A percentile compares a stretch with the other conserved stretches of the same genome.
These are phyloP conservation scores for Barnettozyma sucrosica DNA, from an alignment of 805 yeast genomes.

Conservation along the genomic window DNA sequence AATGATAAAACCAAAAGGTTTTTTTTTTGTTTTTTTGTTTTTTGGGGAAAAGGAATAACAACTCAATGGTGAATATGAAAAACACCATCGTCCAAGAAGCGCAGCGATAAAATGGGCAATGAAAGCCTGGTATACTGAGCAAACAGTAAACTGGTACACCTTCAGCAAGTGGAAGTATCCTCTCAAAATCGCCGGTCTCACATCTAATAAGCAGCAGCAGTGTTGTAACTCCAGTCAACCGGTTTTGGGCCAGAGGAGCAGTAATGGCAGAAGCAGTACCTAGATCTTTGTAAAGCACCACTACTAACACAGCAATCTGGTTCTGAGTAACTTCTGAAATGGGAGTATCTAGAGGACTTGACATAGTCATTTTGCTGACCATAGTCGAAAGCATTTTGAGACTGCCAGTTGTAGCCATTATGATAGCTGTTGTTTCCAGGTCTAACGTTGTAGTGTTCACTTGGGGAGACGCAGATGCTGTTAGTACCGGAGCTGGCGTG, in stretches of 20 bases:
- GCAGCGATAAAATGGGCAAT: not conserved
- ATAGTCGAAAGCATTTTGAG: constrained; percentile 6
- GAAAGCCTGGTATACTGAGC: not conserved
- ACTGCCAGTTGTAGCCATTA: constrained; percentile 1
- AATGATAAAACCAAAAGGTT: not conserved
- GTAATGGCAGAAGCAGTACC: constrained; percentile 22
- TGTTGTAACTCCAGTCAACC: constrained; percentile 22
- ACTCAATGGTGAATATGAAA: not conserved
- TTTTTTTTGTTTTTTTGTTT: constrained; percentile 5
- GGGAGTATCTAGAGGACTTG: constrained; percentile 10
- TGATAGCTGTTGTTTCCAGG: constrained; percentile 10
- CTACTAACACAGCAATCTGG: constrained; percentile 22
- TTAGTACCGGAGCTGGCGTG: not conserved
- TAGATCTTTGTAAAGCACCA: constrained; percentile 19
- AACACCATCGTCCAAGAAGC: not conserved
- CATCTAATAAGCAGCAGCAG: constrained; percentile 14
- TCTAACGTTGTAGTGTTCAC: constrained; percentile 10
- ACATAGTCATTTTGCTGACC: constrained; percentile 5
- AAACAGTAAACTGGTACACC: not conserved
- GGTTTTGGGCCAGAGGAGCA: constrained; percentile 17
- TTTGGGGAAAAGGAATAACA: constrained; percentile 4
- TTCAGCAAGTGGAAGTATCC: not conserved
- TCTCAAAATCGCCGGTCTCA: not conserved
- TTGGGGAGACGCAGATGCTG: constrained; percentile 14
- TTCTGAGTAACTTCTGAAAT: constrained; percentile 16